These are phyloP conservation scores for Melampsora americana DNA, from an alignment of 1,284 basidiomycete species.

Conservation along the genomic window DNA sequence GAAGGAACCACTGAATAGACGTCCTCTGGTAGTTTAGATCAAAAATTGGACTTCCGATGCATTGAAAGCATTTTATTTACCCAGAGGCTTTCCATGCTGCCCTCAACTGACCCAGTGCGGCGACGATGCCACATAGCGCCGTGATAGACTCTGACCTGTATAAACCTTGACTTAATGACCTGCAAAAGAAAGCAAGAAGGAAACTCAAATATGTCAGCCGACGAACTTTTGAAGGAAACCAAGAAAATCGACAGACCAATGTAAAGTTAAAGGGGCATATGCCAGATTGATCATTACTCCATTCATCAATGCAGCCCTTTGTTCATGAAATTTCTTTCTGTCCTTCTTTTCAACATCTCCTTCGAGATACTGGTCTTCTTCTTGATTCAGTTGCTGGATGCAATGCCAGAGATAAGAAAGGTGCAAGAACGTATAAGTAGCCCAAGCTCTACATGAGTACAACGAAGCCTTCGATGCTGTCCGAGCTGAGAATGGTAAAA, in stretches of 20 bases:
- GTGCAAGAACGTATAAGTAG: conserved; percentile 31
- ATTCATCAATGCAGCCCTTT: conserved; percentile 32
- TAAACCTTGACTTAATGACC: conserved; percentile 34
- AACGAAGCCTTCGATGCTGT: conserved; percentile 19
- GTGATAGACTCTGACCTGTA: conserved; percentile 26
- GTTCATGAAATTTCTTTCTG: conserved; percentile 10
- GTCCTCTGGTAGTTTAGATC: no score
- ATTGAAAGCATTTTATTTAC: not conserved
- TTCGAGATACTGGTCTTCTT: not conserved
- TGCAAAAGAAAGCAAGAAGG: not conserved
- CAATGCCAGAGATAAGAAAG: conserved; percentile 23
- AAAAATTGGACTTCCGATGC: no score
- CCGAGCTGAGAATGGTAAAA: conserved; percentile 11
- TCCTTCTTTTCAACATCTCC: not conserved
- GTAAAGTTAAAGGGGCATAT: conserved; percentile 32
- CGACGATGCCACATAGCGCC: conserved; percentile 19
- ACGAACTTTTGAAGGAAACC: not conserved
- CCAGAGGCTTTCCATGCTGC: conserved; percentile 39
- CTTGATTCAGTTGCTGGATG: conserved; percentile 9
- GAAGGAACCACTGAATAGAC: no score
- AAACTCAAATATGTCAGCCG: not conserved
- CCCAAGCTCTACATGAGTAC: conserved; percentile 41
- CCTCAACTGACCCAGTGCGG: conserved; percentile 30
- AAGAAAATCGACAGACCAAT: conserved; percentile 16
- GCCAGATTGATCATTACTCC: conserved; percentile 36